Base-by-base conservation (phyloP, 2,329 filamentous ascomycete genomes). In the Venturiaceae sp. region DNA sequence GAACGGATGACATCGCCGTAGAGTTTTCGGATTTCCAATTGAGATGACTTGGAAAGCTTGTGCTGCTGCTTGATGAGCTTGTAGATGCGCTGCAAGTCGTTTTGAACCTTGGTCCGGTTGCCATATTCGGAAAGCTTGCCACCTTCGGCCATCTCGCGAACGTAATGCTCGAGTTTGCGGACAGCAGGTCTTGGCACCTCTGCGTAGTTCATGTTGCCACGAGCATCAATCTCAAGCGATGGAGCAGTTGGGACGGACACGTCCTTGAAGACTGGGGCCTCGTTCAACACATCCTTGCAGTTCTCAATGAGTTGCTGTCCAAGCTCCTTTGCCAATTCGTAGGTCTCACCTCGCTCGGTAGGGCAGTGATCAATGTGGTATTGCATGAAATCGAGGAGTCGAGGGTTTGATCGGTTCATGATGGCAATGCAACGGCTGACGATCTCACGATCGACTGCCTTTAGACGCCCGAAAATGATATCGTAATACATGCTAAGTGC, bases 361-460 rank as follows among this genome's bases (percentile, higher is more conserved):
- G 94, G 94, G 77, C 92, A 97, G 78, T 97, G 94, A 68, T 99
- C 94, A 68, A 99, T 99, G 77, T 99, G 94, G 68, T 99, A 97
- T 72, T 99, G 94, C 94, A 99, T 99, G 75, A 96, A 99, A 66
- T 99, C 92, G 60, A 99, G 83, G 1, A 99, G 84, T 36, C 90
- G 87, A 2, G 94, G 94, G 71, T 97, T 99, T 34, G 94, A 96
- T 62, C 94, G 88, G 79, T 96, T 99, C 94, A 99, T 99, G 75
- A 99, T 94, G 65, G 90, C 88, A 69, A 99, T 97, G 76, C 94
- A 99, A 72, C 92, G 92, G 75, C 92, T 96, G 70, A 99, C 94
- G 67, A 97, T 99, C 74, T 99, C 94, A 63, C 94, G 89, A 68
- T 99, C 94, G 41, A 99, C 88, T 54, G 86, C 90, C 77, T 94